phyloP scores from a whole-genome alignment of 257 asterid genomes.

The Galeopsis tetrahit region DNA sequence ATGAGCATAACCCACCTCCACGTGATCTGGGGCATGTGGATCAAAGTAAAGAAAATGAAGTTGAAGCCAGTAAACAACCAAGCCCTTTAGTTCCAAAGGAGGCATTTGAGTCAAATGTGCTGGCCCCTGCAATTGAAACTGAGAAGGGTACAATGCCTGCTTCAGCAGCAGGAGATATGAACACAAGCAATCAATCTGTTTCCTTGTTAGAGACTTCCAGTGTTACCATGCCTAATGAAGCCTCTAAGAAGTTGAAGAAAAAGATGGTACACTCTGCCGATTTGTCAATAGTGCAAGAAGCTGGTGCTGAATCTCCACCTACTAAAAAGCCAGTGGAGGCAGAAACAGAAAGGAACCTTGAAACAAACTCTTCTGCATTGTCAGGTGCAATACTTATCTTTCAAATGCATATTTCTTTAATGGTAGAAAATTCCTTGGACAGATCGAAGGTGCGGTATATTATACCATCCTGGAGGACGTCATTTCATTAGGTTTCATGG shows the following conservation, averaged over 20 bases:
- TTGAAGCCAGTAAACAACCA: constrained; percentile 35
- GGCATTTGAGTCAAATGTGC: constrained; percentile 32
- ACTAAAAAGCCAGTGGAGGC: constrained; percentile 41
- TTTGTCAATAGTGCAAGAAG: constrained; percentile 40
- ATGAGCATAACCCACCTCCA: constrained; percentile 34
- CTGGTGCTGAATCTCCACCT: constrained; percentile 43
- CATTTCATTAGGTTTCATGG: constrained; percentile 17
- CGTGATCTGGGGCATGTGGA: constrained; percentile 36
- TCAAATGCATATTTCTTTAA: constrained; percentile 19
- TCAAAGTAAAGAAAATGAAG: constrained; percentile 38
- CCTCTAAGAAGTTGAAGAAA: constrained; percentile 33
- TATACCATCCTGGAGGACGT: constrained; percentile 5
- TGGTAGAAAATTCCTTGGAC: constrained; percentile 22
- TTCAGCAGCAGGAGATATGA: constrained; percentile 38
- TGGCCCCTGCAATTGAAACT: constrained; percentile 35
- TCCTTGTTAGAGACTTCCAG: constrained; percentile 41
- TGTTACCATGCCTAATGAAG: constrained; percentile 39
- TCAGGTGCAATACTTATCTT: constrained; percentile 42
- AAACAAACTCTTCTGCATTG: constrained; percentile 37
- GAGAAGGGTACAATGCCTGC: constrained; percentile 31
- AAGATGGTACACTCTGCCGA: constrained; percentile 35
- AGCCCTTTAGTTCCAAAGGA: constrained; percentile 28
- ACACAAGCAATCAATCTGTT: constrained; percentile 38
- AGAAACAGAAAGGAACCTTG: constrained; percentile 33
- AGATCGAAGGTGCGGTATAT: constrained; percentile 21